Conservation (phyloP, 306 rosid genomes). For the Psophocarpus tetragonolobus region DNA sequence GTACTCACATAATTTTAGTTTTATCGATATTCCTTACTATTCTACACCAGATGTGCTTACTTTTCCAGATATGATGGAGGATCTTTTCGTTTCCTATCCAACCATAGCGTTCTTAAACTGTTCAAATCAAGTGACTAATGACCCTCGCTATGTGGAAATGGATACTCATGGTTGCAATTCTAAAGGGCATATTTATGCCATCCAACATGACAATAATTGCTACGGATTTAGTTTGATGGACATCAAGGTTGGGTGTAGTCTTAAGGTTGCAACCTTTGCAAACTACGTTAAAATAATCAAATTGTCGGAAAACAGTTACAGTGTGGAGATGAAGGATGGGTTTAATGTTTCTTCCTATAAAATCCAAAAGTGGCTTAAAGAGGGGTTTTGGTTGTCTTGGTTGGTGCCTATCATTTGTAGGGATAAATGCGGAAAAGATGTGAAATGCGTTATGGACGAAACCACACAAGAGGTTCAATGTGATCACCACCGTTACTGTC, state of each 20-base stretch:
- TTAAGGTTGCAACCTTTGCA: not conserved
- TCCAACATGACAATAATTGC: not conserved
- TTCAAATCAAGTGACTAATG: not conserved
- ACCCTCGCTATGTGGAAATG: not conserved
- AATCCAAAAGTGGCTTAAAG: not conserved
- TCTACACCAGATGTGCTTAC: not conserved
- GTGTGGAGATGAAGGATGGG: too few species aligned
- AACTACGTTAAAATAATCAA: not conserved
- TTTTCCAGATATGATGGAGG: not conserved
- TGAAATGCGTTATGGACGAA: not conserved
- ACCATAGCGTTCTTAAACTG: not conserved
- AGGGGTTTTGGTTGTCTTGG: not conserved
- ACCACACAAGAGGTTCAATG: not conserved
- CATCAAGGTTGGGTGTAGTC: not conserved
- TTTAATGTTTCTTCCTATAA: too few species aligned
- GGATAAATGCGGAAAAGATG: not conserved
- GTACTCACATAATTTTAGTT: too few species aligned
- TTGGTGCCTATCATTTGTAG: not conserved
- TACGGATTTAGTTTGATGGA: not conserved
- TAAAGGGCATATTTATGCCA: not conserved
- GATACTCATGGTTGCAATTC: not conserved
- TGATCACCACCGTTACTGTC: too few species aligned
- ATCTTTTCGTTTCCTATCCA: not conserved
- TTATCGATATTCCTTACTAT: too few species aligned
- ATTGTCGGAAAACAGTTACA: too few species aligned